These are phyloP conservation scores for Ophiostoma angusticollis DNA, from an alignment of 2,329 filamentous ascomycete species.

Conservation along the genomic window DNA sequence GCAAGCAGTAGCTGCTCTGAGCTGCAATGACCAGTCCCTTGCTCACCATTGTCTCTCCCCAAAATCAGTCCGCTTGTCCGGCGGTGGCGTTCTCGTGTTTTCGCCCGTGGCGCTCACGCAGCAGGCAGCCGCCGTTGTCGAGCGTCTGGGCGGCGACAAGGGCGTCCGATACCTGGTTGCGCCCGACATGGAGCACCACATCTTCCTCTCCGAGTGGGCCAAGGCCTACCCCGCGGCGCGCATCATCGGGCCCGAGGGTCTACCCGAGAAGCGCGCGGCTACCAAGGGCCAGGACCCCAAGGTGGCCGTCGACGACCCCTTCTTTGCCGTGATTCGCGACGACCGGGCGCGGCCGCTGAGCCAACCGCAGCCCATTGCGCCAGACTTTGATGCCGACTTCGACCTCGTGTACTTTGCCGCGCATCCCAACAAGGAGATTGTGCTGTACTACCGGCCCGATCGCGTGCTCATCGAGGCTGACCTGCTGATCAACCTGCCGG, in stretches of 20 bases:
- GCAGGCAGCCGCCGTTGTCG: slow-evolving; percentile 51
- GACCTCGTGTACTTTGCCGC: slow-evolving; percentile 71
- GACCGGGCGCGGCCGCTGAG: slow-evolving; percentile 34
- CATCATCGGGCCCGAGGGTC: slow-evolving; percentile 69
- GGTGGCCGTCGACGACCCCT: slow-evolving; percentile 37
- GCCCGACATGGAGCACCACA: slow-evolving; percentile 85
- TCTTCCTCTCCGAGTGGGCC: slow-evolving; percentile 80
- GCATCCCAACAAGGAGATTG: slow-evolving; percentile 75
- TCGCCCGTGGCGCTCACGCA: slow-evolving; percentile 74
- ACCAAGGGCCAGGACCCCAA: slow-evolving; percentile 41
- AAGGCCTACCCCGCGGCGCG: slow-evolving; percentile 64
- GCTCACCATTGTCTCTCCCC: neutral
- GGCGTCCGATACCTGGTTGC: slow-evolving; percentile 75
- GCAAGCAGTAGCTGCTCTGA: too few species aligned
- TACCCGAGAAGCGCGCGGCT: slow-evolving; percentile 63
- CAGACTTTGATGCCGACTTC: slow-evolving; percentile 80
- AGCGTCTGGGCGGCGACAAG: slow-evolving; percentile 43
- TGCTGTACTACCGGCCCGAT: slow-evolving; percentile 72
- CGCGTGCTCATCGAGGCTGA: slow-evolving; percentile 78
- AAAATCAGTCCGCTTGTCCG: slow-evolving; percentile 57
- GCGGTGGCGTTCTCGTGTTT: slow-evolving; percentile 74
- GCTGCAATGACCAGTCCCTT: neutral
- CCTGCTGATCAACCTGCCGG: slow-evolving; percentile 80
- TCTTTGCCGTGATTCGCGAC: slow-evolving; percentile 54
- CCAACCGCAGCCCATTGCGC: slow-evolving; percentile 40